Evolutionary conservation across 1,284 basidiomycete genomes (phyloP).

Genomic region (Tilletia caries): DNA sequence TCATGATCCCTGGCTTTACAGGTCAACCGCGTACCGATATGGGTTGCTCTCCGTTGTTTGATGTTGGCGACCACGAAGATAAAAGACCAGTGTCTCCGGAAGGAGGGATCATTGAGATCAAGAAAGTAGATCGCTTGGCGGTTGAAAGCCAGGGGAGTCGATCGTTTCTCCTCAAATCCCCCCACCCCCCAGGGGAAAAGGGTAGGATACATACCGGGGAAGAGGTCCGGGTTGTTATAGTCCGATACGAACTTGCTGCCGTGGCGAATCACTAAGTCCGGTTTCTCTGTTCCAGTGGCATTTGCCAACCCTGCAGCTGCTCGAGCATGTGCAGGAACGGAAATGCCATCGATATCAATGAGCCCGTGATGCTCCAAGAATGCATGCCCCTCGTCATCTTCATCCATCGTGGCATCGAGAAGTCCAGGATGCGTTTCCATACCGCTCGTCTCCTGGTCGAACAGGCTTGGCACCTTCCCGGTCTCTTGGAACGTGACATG

Average conservation of each 20-base stretch:
- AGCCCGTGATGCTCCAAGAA: not conserved
- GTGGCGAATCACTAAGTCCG: not conserved
- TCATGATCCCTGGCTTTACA: not conserved
- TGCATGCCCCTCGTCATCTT: not conserved
- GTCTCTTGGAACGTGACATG: not conserved
- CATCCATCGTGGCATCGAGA: not conserved
- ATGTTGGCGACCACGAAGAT: not conserved
- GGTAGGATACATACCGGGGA: not conserved
- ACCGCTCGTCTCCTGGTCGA: not conserved
- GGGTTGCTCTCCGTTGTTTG: not conserved
- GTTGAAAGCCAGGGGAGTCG: not conserved
- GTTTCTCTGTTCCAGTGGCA: not conserved
- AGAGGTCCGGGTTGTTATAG: not conserved
- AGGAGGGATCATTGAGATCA: not conserved
- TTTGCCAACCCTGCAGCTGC: not conserved
- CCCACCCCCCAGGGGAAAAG: not conserved
- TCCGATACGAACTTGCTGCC: not conserved
- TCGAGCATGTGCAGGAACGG: not conserved
- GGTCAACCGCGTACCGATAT: not conserved
- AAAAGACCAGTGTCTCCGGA: constrained; percentile 5
- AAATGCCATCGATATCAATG: not conserved
- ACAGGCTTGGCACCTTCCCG: not conserved
- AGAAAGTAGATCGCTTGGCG: not conserved
- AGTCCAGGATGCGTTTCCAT: not conserved
- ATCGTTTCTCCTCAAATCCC: not conserved